phyloP scores from a whole-genome alignment of 2,329 filamentous ascomycete species.

The Exophiala sideris region DNA sequence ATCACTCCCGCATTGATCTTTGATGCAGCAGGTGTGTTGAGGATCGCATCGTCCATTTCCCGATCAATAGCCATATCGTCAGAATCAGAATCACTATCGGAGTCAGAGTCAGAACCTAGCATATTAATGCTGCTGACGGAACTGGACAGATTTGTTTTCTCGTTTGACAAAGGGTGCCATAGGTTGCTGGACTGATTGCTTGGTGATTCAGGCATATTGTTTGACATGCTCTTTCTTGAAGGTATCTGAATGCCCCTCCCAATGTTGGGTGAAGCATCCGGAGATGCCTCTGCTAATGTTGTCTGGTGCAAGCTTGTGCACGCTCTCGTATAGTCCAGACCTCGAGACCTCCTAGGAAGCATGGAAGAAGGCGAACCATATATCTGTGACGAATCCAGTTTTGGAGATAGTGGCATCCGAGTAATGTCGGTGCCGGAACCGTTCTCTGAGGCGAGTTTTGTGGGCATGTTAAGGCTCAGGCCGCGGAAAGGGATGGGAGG shows the following conservation, averaged over 20 bases:
- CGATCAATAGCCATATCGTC: conserved; percentile 57
- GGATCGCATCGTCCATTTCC: conserved; percentile 71
- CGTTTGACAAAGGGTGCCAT: conserved; percentile 65
- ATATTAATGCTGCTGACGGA: conserved; percentile 78
- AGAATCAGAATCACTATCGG: conserved; percentile 64
- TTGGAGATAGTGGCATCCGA: conserved; percentile 72
- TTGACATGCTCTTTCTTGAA: conserved; percentile 46
- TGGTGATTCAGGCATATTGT: conserved; percentile 59
- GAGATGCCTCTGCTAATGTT: conserved; percentile 83
- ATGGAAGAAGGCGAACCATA: conserved; percentile 87
- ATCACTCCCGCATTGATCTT: conserved; percentile 53
- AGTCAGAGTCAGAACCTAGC: conserved; percentile 75
- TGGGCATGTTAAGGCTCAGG: conserved; percentile 68
- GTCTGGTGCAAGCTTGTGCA: conserved; percentile 95
- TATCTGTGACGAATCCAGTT: conserved; percentile 77
- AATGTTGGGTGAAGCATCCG: conserved; percentile 83
- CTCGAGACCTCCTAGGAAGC: conserved; percentile 81
- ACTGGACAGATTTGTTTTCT: conserved; percentile 70
- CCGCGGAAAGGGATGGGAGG: conserved; percentile 61
- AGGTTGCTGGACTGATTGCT: conserved; percentile 57
- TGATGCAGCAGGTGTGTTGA: conserved; percentile 75
- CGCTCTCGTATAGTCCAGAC: conserved; percentile 87
- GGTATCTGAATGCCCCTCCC: conserved; percentile 63
- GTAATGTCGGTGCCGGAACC: conserved; percentile 52
- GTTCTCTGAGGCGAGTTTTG: conserved; percentile 34